Evolutionary conservation across 352 stramenopile genomes (phyloP), one percentile per base, ranked within the genome.

Genomic region (Globisporangium iwayamae): DNA sequence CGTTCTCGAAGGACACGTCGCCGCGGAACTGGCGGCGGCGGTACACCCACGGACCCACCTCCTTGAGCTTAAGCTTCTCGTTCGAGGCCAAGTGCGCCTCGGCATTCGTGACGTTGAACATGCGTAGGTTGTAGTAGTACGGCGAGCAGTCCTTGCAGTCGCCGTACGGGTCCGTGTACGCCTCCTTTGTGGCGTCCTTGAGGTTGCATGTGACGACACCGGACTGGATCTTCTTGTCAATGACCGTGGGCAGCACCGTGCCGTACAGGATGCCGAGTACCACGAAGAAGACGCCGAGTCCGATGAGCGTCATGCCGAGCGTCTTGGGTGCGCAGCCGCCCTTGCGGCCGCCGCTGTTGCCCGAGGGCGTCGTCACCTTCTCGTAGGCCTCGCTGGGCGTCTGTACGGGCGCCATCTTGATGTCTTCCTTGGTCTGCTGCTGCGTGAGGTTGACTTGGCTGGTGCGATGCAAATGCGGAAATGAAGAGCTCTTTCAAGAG

Each of bases 71-170:
- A 16, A 77, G 65, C 60, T 72, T 75, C 25, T 45, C 70, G 22
- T 69, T 72, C 4, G 61, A 60, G 14, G 25, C 54, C 38, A 77
- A 61, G 54, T 86, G 81, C 6, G 62, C 74, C 70, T 76, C 69
- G 4, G 65, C 73, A 48, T 68, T 63, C 10, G 61, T 70, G 32
- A 67, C 62, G 62, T 81, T 81, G 51, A 71, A 86, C 48, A 72
- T 43, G 7, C 65, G 72, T 7, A 81, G 50, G 60, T 83, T 67
- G 62, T 75, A 83, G 69, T 85, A 85, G 74, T 80, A 83, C 38
- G 75, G 78, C 53, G 68, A 72, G 62, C 78, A 85, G 69, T 81
- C 77, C 6, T 85, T 65, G 60, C 78, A 87, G 68, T 87, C 75
- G 25, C 75, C 74, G 70, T 86, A 86, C 41, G 68, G 56, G 66